Evolutionary conservation across 768 basidiomycete genomes (phyloP).

Genomic region (Pisolithus albus): DNA sequence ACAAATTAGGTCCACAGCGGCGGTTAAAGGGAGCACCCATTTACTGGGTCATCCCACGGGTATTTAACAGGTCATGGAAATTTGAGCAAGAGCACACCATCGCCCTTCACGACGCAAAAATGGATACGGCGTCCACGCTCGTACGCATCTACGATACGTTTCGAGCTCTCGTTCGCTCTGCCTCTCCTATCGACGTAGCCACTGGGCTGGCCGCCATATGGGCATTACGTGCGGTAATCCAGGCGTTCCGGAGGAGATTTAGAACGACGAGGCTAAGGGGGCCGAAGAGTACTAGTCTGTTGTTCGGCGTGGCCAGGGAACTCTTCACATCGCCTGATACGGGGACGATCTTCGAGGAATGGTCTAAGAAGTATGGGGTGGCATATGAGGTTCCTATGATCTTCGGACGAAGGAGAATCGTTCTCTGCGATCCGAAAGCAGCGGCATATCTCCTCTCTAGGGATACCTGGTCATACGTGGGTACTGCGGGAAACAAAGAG

Average conservation of each 20-base stretch:
- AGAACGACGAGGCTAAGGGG: background rate
- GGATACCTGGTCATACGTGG: conserved; percentile 43
- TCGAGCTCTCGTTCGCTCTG: too few relatives aligned
- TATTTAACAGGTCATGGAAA: too few relatives aligned
- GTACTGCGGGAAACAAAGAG: conserved; percentile 26
- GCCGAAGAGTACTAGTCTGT: background rate
- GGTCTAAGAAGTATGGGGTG: conserved; percentile 40
- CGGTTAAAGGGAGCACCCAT: too few relatives aligned
- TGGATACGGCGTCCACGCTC: too few relatives aligned
- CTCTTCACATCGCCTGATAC: background rate
- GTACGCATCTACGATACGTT: too few relatives aligned
- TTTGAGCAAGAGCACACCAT: too few relatives aligned
- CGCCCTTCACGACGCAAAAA: too few relatives aligned
- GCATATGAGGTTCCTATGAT: conserved; percentile 34
- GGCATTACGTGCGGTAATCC: background rate
- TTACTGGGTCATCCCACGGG: too few relatives aligned
- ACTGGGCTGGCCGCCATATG: background rate
- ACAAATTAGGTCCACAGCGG: too few relatives aligned
- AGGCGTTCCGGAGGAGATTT: background rate
- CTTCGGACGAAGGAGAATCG: conserved; percentile 28
- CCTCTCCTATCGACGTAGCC: background rate
- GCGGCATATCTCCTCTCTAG: conserved; percentile 41
- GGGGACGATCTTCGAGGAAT: conserved; percentile 32
- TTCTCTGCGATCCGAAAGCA: conserved; percentile 41
- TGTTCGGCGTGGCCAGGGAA: background rate